A percentile compares a stretch with the other conserved stretches of the same genome.
These are phyloP conservation scores for Hypoxylon lenormandii DNA, from an alignment of 495 filamentous ascomycete species.

Conservation along the genomic window DNA sequence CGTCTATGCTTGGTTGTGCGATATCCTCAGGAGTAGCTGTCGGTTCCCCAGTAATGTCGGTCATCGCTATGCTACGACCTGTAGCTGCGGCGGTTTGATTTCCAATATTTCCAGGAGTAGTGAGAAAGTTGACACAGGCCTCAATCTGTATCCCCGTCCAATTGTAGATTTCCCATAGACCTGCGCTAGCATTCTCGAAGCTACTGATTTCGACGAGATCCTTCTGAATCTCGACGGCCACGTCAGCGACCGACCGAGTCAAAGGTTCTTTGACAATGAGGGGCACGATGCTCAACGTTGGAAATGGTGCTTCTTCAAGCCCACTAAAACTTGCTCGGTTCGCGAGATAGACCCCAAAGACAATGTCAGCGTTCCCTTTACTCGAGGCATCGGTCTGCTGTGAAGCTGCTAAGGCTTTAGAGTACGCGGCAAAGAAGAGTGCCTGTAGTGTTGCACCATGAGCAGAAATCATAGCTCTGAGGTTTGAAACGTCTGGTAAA, in stretches of 20 bases:
- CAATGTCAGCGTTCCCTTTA: conserved; percentile 31
- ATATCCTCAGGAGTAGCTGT: conserved; percentile 4
- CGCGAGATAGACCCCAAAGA: conserved; percentile 62
- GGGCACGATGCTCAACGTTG: conserved; percentile 59
- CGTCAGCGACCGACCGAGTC: conserved; percentile 2
- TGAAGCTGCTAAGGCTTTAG: conserved; percentile 39
- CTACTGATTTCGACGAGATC: conserved; percentile 57
- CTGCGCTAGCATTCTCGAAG: conserved; percentile 51
- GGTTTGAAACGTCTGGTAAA: conserved; percentile 24
- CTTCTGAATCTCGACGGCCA: conserved; percentile 55
- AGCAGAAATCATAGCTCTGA: conserved; percentile 34
- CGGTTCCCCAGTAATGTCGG: conserved; percentile 18
- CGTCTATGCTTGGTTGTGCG: conserved; percentile 12
- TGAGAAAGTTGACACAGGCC: conserved; percentile 70
- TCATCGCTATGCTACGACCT: conserved; percentile 30
- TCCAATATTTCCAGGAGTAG: conserved; percentile 46
- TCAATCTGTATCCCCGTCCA: conserved; percentile 63
- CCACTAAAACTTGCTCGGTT: conserved; percentile 51
- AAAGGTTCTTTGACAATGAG: conserved; percentile 46
- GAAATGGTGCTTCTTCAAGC: conserved; percentile 44
- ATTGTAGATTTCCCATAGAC: conserved; percentile 62
- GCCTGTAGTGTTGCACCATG: conserved; percentile 57
- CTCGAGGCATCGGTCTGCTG: conserved; percentile 1
- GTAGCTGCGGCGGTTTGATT: conserved; percentile 18
- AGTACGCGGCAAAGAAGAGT: conserved; percentile 59